Percentiles rank a stretch among this genome's conserved stretches.
Evolutionary conservation across 2,329 filamentous ascomycete genomes (phyloP).

Genomic region (Cytospora paraplurivora): DNA sequence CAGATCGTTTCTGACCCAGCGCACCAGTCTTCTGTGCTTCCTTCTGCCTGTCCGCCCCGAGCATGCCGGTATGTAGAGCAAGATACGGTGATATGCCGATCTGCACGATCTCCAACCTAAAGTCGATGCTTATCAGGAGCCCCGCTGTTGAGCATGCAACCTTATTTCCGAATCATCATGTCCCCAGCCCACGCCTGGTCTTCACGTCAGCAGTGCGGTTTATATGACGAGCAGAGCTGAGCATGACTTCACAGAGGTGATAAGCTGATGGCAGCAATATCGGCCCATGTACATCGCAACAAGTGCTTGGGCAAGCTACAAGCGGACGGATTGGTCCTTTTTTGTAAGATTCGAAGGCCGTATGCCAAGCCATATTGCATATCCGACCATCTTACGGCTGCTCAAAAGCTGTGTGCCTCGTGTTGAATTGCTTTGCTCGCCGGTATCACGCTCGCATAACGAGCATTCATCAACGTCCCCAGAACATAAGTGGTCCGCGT

Average conservation of each 20-base stretch:
- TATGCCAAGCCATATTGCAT: conserved; percentile 10
- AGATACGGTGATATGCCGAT: not conserved
- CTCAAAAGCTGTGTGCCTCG: not conserved
- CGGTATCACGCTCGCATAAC: conserved; percentile 46
- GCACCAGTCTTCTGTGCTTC: not conserved
- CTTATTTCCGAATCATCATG: not conserved
- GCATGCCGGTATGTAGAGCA: too few species aligned
- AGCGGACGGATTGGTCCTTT: conserved; percentile 1
- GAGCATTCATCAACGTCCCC: conserved; percentile 57
- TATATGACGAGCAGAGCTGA: not conserved
- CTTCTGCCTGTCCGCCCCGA: too few species aligned
- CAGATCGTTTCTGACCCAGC: not conserved
- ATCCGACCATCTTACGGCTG: not conserved
- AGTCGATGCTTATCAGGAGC: not conserved
- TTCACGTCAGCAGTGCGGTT: not conserved
- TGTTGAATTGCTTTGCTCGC: conserved; percentile 4
- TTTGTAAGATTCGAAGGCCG: conserved; percentile 6
- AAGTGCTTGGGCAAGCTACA: not conserved
- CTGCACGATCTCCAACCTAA: not conserved
- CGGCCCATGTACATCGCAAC: not conserved
- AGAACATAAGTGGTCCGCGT: conserved; percentile 63
- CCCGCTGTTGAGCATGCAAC: not conserved
- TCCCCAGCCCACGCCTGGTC: not conserved
- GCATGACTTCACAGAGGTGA: not conserved
- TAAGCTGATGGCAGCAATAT: not conserved